Evolutionary conservation across 2,329 filamentous ascomycete species (phyloP).

Genomic region (Botrytis cinerea): DNA sequence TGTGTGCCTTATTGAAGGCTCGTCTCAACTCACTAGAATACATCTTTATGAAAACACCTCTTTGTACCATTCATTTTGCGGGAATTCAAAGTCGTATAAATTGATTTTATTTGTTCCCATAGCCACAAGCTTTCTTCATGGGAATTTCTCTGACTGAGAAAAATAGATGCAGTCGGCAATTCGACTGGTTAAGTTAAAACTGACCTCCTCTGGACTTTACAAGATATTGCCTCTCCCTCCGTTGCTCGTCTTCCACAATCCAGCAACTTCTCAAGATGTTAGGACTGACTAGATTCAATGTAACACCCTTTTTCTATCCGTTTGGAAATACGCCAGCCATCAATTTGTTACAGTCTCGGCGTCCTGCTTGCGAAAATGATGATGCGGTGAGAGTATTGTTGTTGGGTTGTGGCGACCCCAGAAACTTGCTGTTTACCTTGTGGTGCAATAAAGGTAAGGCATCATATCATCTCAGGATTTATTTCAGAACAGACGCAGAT

Average conservation of each 20-base stretch:
- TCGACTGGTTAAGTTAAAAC: background rate
- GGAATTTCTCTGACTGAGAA: background rate
- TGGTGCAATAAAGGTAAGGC: conserved; percentile 13
- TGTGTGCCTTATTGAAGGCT: background rate
- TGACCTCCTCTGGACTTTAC: background rate
- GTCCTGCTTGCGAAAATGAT: background rate
- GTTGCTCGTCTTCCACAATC: no score
- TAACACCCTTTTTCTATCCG: conserved; percentile 19
- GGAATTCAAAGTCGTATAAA: background rate
- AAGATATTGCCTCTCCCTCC: background rate
- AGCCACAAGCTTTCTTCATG: no score
- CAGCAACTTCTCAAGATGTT: background rate
- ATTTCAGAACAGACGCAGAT: accelerated
- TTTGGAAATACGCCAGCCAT: conserved; percentile 27
- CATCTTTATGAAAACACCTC: background rate
- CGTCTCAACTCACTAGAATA: background rate
- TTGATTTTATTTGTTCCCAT: background rate
- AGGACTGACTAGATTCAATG: conserved; percentile 5
- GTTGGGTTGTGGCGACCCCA: conserved; percentile 28
- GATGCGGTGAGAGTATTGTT: conserved; percentile 20
- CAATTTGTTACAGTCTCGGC: conserved; percentile 21
- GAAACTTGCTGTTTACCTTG: conserved; percentile 28
- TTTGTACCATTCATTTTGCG: background rate
- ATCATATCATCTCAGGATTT: background rate
- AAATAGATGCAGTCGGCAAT: background rate